These are phyloP conservation scores for Penicillium lividum DNA, from an alignment of 495 filamentous ascomycete genomes.

Conservation along the genomic window DNA sequence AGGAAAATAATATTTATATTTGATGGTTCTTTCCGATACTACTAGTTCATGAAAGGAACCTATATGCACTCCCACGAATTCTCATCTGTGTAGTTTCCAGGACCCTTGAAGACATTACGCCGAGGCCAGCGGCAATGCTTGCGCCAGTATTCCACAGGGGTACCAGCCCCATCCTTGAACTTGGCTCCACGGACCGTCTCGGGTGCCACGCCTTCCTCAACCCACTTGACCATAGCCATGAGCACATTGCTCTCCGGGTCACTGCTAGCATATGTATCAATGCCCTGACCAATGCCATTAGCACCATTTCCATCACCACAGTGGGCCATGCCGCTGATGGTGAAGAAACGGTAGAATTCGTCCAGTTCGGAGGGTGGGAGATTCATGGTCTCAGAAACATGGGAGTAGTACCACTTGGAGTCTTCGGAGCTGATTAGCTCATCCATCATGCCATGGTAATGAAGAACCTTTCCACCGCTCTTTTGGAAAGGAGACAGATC, in stretches of 20 bases:
- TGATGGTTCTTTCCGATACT: too few species aligned
- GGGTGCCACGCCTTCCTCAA: constrained; percentile 58
- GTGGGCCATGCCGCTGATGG: constrained; percentile 58
- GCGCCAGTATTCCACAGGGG: constrained; percentile 36
- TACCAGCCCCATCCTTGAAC: constrained; percentile 34
- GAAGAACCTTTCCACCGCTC: constrained; percentile 47
- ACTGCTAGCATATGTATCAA: constrained; percentile 26
- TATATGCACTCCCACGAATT: constrained; percentile 42
- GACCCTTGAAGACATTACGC: constrained; percentile 37
- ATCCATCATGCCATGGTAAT: constrained; percentile 52
- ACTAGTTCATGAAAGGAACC: not conserved
- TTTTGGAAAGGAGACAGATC: constrained; percentile 46
- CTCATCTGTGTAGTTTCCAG: constrained; percentile 43
- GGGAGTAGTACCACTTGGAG: constrained; percentile 46
- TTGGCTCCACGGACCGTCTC: constrained; percentile 56
- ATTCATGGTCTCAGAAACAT: constrained; percentile 47
- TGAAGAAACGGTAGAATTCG: constrained; percentile 62
- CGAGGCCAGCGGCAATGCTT: constrained; percentile 44
- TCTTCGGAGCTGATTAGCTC: constrained; percentile 44
- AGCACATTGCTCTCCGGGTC: constrained; percentile 48
- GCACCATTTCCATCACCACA: constrained; percentile 55
- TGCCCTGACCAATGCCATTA: constrained; percentile 49
- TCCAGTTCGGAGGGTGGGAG: constrained; percentile 45
- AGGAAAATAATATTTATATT: too few species aligned
- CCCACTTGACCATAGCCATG: constrained; percentile 60